These are phyloP conservation scores for Linnemannia exigua DNA, from an alignment of 192 early-diverging fungal species.

Conservation along the genomic window DNA sequence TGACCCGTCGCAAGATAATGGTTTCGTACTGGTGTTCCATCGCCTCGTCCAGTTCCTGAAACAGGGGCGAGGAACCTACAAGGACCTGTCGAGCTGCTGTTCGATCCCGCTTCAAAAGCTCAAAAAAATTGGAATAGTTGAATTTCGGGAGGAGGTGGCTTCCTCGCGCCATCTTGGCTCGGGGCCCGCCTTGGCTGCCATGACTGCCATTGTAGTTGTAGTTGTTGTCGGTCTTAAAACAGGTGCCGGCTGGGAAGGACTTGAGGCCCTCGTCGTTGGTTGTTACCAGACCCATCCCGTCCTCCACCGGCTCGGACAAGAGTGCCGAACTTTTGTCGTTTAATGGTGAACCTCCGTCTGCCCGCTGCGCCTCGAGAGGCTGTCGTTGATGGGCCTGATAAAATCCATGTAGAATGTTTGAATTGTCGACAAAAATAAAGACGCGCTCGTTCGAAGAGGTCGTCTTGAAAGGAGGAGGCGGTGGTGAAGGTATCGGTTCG, in stretches of 20 bases:
- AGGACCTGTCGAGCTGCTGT: constrained; percentile 45
- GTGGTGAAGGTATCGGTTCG: neutral
- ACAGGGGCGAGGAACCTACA: constrained; percentile 60
- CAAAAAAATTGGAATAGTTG: constrained; percentile 52
- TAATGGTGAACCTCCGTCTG: neutral
- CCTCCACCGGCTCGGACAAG: neutral
- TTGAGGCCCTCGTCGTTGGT: neutral
- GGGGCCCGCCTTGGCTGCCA: neutral
- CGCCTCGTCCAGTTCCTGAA: constrained; percentile 56
- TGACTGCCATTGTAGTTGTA: neutral
- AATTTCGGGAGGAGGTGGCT: constrained; percentile 29
- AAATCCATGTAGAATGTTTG: constrained; percentile 61
- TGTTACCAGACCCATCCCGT: neutral
- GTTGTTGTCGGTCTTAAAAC: neutral
- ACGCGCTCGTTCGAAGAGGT: constrained; percentile 2
- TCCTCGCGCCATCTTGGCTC: constrained; percentile 30
- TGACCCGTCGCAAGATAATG: constrained; percentile 53
- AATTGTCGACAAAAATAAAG: constrained; percentile 64
- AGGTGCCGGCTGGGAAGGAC: neutral
- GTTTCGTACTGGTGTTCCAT: constrained; percentile 52
- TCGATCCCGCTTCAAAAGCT: constrained; percentile 44
- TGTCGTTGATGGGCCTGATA: constrained; percentile 34
- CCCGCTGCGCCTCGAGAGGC: neutral
- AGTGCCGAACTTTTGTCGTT: neutral
- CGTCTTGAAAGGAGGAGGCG: neutral